phyloP scores from a whole-genome alignment of 768 basidiomycete genomes.

The Chalciporus chontae region DNA sequence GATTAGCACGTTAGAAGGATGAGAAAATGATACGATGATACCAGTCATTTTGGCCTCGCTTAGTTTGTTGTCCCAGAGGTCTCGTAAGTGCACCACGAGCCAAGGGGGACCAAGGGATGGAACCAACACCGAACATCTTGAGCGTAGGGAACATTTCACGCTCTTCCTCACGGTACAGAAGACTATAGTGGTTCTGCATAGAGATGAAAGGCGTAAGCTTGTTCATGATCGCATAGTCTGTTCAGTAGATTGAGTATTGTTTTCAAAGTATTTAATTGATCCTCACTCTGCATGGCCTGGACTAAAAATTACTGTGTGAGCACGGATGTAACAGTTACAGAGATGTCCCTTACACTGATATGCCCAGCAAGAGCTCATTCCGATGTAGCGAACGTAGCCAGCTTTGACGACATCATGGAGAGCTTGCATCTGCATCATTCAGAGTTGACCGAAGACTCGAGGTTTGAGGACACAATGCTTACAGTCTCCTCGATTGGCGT shows the following conservation, averaged over 20 bases:
- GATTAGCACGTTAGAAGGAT: conserved; percentile 4
- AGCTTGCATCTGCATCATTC: conserved; percentile 38
- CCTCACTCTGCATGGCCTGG: conserved; percentile 39
- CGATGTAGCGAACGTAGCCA: conserved; percentile 47
- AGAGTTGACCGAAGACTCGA: background rate
- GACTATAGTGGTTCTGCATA: conserved; percentile 61
- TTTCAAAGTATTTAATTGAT: background rate
- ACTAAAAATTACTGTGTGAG: conserved; percentile 21
- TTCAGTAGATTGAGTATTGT: background rate
- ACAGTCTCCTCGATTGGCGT: conserved; percentile 48
- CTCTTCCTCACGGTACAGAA: conserved; percentile 61
- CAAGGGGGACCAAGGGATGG: conserved; percentile 45
- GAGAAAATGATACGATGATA: background rate
- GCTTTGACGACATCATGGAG: conserved; percentile 49
- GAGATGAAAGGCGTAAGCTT: conserved; percentile 54
- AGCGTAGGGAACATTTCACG: conserved; percentile 54
- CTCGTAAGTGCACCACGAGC: conserved; percentile 36
- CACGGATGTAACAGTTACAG: background rate
- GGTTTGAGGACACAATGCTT: background rate
- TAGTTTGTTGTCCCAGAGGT: conserved; percentile 30
- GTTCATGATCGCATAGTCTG: conserved; percentile 40
- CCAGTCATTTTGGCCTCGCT: conserved; percentile 24
- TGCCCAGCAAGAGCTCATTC: conserved; percentile 41
- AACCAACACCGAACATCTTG: conserved; percentile 42
- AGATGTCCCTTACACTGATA: conserved; percentile 36